These are phyloP conservation scores for Colletotrichum tamarilloi DNA, from an alignment of 2,329 filamentous ascomycete genomes.

Conservation along the genomic window DNA sequence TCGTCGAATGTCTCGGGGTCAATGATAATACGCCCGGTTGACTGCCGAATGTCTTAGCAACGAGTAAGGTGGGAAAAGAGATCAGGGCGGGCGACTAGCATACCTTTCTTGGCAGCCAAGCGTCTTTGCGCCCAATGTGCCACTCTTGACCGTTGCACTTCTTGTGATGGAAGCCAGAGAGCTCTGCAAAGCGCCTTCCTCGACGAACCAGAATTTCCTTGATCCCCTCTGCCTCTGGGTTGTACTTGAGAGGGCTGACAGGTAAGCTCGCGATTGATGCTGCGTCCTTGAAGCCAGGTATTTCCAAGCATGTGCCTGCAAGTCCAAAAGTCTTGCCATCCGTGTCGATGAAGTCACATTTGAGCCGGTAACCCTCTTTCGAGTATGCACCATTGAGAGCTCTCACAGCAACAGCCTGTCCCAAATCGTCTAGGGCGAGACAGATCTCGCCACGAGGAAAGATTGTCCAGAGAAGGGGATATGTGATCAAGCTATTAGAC, in stretches of 20 bases:
- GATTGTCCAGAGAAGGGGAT: neutral
- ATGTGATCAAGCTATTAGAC: too few species aligned
- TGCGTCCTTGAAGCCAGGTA: neutral
- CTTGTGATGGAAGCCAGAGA: neutral
- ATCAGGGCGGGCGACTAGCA: neutral
- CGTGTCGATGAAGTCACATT: neutral
- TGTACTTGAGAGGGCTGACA: neutral
- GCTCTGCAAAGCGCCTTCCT: neutral
- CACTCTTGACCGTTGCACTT: neutral
- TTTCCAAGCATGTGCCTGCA: neutral
- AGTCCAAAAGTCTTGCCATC: neutral
- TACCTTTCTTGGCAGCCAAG: neutral
- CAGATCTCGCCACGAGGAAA: neutral
- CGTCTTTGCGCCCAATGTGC: neutral
- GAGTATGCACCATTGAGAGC: neutral
- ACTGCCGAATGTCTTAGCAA: neutral
- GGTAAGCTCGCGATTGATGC: neutral
- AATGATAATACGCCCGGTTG: neutral
- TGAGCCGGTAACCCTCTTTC: neutral
- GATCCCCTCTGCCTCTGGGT: neutral
- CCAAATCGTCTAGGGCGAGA: neutral
- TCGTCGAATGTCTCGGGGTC: neutral
- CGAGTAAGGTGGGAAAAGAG: neutral
- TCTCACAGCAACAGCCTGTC: neutral
- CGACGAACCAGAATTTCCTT: neutral